Conservation (phyloP, 805 yeast species). For the Metschnikowia continentalis region DNA sequence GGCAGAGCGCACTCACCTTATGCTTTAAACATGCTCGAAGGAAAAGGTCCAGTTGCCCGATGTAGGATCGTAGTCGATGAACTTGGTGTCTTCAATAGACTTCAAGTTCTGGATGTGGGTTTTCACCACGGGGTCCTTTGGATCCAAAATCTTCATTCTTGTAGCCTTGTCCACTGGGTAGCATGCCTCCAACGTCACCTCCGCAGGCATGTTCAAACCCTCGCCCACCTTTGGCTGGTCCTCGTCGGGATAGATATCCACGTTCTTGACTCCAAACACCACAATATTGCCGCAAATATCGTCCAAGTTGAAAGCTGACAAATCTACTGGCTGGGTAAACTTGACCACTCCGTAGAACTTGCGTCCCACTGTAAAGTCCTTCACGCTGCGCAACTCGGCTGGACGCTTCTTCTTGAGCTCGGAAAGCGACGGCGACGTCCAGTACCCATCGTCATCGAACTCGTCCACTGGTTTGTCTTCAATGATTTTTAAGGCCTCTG, state of each 20-base stretch:
- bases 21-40: constrained; percentile 29
- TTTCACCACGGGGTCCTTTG: constrained; percentile 64
- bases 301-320: constrained; percentile 59
- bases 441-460: constrained; percentile 72
- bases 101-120: constrained; percentile 68
- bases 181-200: constrained; percentile 71
- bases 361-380: constrained; percentile 72
- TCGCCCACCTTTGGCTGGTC: constrained; percentile 54
- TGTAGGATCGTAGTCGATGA: constrained; percentile 71
- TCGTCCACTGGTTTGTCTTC: constrained; percentile 23
- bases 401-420: constrained; percentile 57
- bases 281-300: constrained; percentile 65
- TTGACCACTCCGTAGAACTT: constrained; percentile 71
- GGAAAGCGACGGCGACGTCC: constrained; percentile 75
- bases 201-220: constrained; percentile 76
- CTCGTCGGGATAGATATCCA: constrained; percentile 71
- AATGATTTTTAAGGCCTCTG: constrained; percentile 9
- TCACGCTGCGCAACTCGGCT: constrained; percentile 59
- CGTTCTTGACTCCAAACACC: constrained; percentile 53
- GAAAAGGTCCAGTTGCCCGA: constrained; percentile 70
- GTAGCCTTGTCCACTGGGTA: constrained; percentile 75
- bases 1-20: not conserved
- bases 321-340: constrained; percentile 78
- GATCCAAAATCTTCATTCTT: constrained; percentile 70
- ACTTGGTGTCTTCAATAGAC: constrained; percentile 53